These are phyloP conservation scores for Lanmaoa pseudosensibilis DNA, from an alignment of 768 basidiomycete species.

Conservation along the genomic window DNA sequence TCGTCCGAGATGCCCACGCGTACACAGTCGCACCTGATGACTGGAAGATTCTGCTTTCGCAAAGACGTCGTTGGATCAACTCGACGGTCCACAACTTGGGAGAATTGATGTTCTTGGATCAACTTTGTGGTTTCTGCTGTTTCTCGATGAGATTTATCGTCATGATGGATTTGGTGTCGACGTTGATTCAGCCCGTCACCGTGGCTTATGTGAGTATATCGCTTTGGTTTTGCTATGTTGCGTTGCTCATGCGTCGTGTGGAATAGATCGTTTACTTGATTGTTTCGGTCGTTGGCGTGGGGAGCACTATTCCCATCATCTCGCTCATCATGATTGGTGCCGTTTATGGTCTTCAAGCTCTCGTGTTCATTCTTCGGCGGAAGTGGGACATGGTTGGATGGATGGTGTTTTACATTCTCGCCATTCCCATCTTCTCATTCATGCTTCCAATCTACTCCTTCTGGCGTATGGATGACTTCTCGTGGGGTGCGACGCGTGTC, in stretches of 20 bases:
- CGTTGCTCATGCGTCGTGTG: constrained; percentile 6
- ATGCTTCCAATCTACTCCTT: constrained; percentile 92
- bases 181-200: constrained; percentile 80
- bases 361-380: constrained; percentile 87
- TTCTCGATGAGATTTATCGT: constrained; percentile 99
- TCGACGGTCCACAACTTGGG: constrained; percentile 97
- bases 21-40: constrained; percentile 95
- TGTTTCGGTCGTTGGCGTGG: constrained; percentile 68
- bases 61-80: constrained; percentile 99
- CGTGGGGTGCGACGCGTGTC: constrained; percentile 90
- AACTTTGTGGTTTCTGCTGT: constrained; percentile 95
- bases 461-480: constrained; percentile 99
- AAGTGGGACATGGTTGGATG: constrained; percentile 99
- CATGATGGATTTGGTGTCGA: constrained; percentile 92
- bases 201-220: constrained; percentile 78
- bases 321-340: constrained; percentile 93
- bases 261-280: constrained; percentile 82
- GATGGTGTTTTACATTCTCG: constrained; percentile 95
- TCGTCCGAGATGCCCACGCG: constrained; percentile 91
- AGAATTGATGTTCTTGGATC: constrained; percentile 88
- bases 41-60: constrained; percentile 91
- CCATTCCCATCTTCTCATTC: constrained; percentile 92
- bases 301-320: constrained; percentile 69
- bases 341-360: constrained; percentile 90
- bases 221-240: background rate